A percentile compares a stretch with the other conserved stretches of the same genome.
Conservation (phyloP, 208 protist species). For the Wallacemonas sp. region DNA sequence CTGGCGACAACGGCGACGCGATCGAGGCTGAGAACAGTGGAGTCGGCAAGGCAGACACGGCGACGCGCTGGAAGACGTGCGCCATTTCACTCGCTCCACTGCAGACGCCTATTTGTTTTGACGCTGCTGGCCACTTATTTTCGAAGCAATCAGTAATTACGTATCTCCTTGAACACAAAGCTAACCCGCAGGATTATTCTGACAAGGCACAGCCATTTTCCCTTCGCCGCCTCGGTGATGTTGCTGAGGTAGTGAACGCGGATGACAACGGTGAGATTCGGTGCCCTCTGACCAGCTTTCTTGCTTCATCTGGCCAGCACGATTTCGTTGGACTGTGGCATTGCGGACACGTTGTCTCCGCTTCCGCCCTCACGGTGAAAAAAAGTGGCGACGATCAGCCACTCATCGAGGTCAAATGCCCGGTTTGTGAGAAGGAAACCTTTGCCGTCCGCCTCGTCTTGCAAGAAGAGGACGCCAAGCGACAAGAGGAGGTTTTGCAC, state of each 20-base stretch:
- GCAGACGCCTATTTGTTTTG: conserved; percentile 64
- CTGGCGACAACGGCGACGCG: conserved; percentile 23
- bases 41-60: conserved; percentile 25
- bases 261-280: conserved; percentile 36
- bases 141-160: conserved; percentile 69
- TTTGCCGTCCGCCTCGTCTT: conserved; percentile 50
- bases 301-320: conserved; percentile 47
- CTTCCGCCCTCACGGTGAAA: conserved; percentile 22
- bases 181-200: background rate
- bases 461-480: conserved; percentile 28
- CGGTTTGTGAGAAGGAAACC: conserved; percentile 34
- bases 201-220: background rate
- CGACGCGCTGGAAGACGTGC: conserved; percentile 62
- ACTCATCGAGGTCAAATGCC: conserved; percentile 42
- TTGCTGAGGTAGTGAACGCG: conserved; percentile 49
- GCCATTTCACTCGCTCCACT: conserved; percentile 55
- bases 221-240: conserved; percentile 53
- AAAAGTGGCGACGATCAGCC: conserved; percentile 11
- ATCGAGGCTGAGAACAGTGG: conserved; percentile 19
- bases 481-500: conserved; percentile 30
- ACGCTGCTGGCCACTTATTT: conserved; percentile 60
- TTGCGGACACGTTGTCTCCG: conserved; percentile 74
- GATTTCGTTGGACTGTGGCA: conserved; percentile 75
- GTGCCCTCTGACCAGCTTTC: conserved; percentile 63
- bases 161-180: conserved; percentile 41